Evolutionary conservation across 352 stramenopile species (phyloP), one percentile per base, ranked within the genome.

Genomic region (Aphanomyces stellatus): DNA sequence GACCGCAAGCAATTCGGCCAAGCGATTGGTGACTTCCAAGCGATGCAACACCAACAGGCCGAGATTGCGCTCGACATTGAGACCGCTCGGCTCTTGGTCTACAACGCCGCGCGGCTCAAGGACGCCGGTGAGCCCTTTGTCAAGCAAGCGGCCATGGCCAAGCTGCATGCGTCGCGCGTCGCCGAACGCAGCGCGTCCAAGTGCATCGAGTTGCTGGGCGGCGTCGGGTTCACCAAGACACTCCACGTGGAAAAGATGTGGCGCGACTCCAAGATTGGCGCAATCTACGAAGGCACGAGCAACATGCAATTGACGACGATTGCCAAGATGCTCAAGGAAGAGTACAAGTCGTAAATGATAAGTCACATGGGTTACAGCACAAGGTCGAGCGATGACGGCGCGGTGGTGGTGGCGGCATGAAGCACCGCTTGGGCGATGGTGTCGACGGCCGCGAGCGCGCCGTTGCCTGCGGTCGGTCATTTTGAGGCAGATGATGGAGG

Each of bases 201-300:
- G 75, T 97, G 87, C 46, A 98, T 99, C 63, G 93, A 99, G 76
- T 91, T 90, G 82, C 75, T 98, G 8, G 96, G 96, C 42, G 95
- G 95, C 22, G 87, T 99, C 46, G 96, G 95, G 19, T 98, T 98
- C 70, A 98, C 91, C 15, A 95, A 97, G 76, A 88, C 97, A 51
- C 72, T 98, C 34, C 69, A 96, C 10, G 92, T 89, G 0, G 96
- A 99, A 71, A 98, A 98, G 71, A 98, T 98, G 70, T 99, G 92
- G 73, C 88, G 96, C 61, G 96, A 99, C 75, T 96, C 93, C 71
- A 98, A 98, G 76, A 98, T 99, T 69, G 95, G 95, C 49, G 82
- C 86, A 25, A 99, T 99, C 62, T 99, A 99, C 79, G 96, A 98
- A 78, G 96, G 96, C 25, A 99, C 95, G 11, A 97, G 84, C 72